Evolutionary conservation across 768 basidiomycete genomes (phyloP).

Genomic region (Gloeophyllum trabeum): DNA sequence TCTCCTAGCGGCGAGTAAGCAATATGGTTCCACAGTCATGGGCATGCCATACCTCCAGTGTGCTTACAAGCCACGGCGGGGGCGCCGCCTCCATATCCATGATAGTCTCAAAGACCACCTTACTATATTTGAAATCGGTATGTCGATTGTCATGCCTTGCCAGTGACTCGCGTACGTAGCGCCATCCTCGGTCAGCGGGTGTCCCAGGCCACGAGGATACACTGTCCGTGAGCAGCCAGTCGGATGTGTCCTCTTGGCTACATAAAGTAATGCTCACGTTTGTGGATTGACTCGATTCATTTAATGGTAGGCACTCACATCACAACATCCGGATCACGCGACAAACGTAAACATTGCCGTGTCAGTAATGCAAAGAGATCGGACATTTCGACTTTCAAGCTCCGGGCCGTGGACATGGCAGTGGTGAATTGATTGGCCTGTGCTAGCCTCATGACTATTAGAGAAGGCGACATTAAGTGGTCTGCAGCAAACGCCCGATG

Average conservation of each 20-base stretch:
- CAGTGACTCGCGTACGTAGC: constrained; percentile 74
- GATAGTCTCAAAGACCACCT: constrained; percentile 68
- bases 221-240: constrained; percentile 79
- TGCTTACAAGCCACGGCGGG: constrained; percentile 77
- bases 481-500: constrained; percentile 23
- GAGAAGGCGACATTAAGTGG: constrained; percentile 38
- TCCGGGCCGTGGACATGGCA: constrained; percentile 68
- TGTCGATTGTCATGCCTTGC: constrained; percentile 64
- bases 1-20: constrained; percentile 28
- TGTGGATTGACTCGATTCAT: background rate
- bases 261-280: constrained; percentile 3
- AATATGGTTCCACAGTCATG: constrained; percentile 1
- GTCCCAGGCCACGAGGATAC: constrained; percentile 79
- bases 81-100: constrained; percentile 55
- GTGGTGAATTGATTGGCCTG: constrained; percentile 71
- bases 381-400: constrained; percentile 77
- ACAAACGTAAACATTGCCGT: constrained; percentile 66
- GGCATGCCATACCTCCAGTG: constrained; percentile 45
- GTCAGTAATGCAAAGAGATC: constrained; percentile 75
- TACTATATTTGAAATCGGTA: constrained; percentile 68
- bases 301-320: constrained; percentile 30
- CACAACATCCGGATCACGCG: constrained; percentile 46
- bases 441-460: constrained; percentile 68
- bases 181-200: constrained; percentile 72
- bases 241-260: constrained; percentile 62